Evolutionary conservation across 805 yeast genomes (phyloP), one percentile per base, ranked within the genome.

Genomic region (Kodamaea hsintzibuensis): DNA sequence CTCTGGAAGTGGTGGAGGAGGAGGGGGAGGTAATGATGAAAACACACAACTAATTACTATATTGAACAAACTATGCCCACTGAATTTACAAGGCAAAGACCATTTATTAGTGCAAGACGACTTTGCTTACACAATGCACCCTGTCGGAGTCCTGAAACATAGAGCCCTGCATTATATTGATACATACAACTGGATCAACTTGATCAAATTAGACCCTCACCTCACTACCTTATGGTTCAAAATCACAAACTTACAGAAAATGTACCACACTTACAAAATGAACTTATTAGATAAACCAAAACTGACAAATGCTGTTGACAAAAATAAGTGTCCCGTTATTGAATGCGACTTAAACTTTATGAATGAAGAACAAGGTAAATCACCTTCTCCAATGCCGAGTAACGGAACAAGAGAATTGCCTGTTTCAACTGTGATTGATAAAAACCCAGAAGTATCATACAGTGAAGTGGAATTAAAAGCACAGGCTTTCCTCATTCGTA

Each of bases 201-300:
- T 72, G 17, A 62, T 76, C 51, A 67, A 66, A 49, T 50, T 74
- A 14, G 80, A 76, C 57, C 77, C 77, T 0, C 74, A 72, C 43
- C 64, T 76, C 39, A 71, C 78, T 14, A 61, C 68, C 2, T 63
- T 76, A 45, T 76, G 80, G 80, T 66, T 60, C 52, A 71, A 69
- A 47, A 74, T 76, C 55, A 71, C 74, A 33, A 70, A 66, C 49
- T 61, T 76, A 54, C 80, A 75, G 57, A 74, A 73, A 49, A 63
- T 71, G 10, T 76, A 76, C 61, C 73, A 70, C 53, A 56, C 66
- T 43, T 76, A 72, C 61, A 75, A 74, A 56, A 62, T 66, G 55
- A 60, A 59, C 40, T 49, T 60, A 35, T 52, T 63, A 38, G 58
- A 38, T 40, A 19, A 42, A 43, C 52, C 42, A 30, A 45, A 45